phyloP scores from a whole-genome alignment of 306 rosid genomes.

The Nissolia schottii region DNA sequence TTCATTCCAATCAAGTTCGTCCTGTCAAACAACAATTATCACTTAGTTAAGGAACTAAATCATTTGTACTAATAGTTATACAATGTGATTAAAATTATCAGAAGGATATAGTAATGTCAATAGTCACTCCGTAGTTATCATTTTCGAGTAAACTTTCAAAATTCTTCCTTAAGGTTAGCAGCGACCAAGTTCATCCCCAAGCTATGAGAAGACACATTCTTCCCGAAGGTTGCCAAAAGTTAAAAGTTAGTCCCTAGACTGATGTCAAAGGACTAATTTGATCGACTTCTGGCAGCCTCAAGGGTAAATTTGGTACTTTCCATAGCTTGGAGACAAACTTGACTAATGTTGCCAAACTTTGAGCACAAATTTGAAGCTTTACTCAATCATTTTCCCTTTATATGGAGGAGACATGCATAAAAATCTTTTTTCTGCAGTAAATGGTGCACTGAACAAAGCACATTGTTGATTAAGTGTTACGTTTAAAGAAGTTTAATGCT shows the following conservation, averaged over 20 bases:
- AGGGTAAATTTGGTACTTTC: too few relatives aligned
- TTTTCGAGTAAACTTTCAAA: too few relatives aligned
- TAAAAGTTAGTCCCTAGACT: too few relatives aligned
- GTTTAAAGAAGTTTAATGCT: neutral
- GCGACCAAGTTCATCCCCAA: too few relatives aligned
- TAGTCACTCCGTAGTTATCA: neutral
- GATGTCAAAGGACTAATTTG: too few relatives aligned
- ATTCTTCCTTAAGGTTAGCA: too few relatives aligned
- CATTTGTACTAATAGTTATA: neutral
- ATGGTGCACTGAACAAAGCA: neutral
- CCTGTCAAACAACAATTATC: constrained; percentile 46
- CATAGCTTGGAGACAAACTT: too few relatives aligned
- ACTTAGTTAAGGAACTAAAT: neutral
- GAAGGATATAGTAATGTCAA: neutral
- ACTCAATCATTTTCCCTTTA: neutral
- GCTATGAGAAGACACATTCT: too few relatives aligned
- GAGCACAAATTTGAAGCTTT: too few relatives aligned
- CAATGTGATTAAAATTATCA: neutral
- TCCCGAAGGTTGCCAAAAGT: too few relatives aligned
- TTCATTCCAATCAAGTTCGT: constrained; percentile 84
- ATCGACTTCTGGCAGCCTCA: too few relatives aligned
- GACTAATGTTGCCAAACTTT: too few relatives aligned
- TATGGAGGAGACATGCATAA: neutral
- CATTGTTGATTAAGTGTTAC: neutral
- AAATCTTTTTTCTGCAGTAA: neutral